Base-by-base conservation (phyloP, 371 early-diverging fungal species). In the Syncephalastrum sp. region DNA sequence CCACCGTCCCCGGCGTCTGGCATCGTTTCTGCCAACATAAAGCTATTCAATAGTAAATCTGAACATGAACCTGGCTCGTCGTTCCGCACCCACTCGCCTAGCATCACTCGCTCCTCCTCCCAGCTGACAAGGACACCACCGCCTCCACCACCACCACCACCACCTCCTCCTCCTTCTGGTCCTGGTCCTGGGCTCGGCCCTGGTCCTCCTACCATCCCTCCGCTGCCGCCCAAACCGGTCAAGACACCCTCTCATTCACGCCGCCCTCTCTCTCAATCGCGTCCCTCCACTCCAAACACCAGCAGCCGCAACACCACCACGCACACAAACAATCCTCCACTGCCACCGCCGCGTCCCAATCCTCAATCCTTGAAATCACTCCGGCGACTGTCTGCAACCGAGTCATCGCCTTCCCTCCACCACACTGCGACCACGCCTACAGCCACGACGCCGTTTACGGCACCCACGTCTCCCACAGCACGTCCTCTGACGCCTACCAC, bases 11-110 rank as follows among this genome's bases (percentile, higher is more conserved):
- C 63, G 29, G 52, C 64, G 43, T 56, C 65, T 27, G 57, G 65
- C 44, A 65, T 65, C 41, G 65, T 65, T n/a, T 65, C 65, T 52
- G 65, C 65, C 53, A 65, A 65, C 42, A 65, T 65, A 54, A 59
- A 60, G 25, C 53, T 65, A 23, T 65, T 65, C 50, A 65, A 65
- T 33, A 65, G 60, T 43, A 65, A 59, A 50, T 55, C 60, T 14
- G 56, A 58, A 15, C 48, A 57, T 45, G 63, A 63, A 14, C 29
- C 53, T 24, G 45, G 45, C 5, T 23, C 49, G 21, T 24, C 60
- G 17, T 49, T 25, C 60, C 38, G 25, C 29, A 25, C 13, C 16
- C 15, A 17, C 19, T 23, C 47, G 53, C 47, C 53, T 23, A 15
- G 6, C 19, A 48, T 19, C n/a, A 47, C 47, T 15, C 60, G 42